Conservation (phyloP, 257 asterid genomes). For the Orobanche coerulescens region DNA sequence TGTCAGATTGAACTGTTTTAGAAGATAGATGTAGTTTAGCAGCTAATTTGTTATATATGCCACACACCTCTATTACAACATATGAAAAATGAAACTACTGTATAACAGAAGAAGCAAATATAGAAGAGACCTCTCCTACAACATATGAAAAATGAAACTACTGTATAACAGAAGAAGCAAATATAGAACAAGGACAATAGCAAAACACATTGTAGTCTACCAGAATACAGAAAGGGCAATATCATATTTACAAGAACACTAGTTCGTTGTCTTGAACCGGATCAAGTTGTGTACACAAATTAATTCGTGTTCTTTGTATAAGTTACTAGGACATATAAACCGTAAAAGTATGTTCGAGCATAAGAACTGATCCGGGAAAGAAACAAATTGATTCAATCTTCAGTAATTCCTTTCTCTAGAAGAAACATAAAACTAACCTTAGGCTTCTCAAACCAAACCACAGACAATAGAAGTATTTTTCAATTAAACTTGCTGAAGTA, state of each 20-base stretch:
- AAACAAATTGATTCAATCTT: neutral
- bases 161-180: neutral
- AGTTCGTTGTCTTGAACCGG: neutral
- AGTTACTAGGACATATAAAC: no score
- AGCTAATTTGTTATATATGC: neutral
- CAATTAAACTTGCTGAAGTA: constrained; percentile 37
- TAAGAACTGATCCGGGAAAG: neutral
- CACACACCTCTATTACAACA: neutral
- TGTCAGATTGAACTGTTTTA: no score
- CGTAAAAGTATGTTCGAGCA: no score
- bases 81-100: no score
- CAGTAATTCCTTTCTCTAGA: no score
- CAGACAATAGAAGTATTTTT: constrained; percentile 67
- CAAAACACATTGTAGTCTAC: neutral
- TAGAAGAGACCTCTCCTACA: neutral
- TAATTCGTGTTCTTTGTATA: no score
- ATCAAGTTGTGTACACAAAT: no score
- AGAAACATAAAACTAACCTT: constrained; percentile 32
- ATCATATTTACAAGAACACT: neutral
- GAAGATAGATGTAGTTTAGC: no score
- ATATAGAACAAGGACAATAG: neutral
- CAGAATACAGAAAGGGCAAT: neutral
- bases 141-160: no score
- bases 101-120: neutral
- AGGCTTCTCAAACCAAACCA: constrained; percentile 83